Evolutionary conservation across 768 basidiomycete species (phyloP), one percentile per base, ranked within the genome.

Genomic region (Lactarius pseudohatsudake): DNA sequence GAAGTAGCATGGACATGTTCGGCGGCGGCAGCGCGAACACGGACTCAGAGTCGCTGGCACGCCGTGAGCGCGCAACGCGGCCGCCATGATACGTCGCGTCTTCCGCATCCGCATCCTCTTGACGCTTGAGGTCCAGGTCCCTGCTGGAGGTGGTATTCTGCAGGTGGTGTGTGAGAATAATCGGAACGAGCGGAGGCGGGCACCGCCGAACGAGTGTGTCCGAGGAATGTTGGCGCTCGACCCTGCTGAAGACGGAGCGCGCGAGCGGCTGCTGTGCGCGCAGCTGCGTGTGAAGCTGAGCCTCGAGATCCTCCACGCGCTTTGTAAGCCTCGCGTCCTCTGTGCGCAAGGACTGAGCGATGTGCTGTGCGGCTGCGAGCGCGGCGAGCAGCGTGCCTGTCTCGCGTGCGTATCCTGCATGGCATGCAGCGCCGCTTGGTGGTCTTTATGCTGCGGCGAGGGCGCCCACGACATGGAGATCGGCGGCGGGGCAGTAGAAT

Each of bases 1-100:
- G 79, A 73, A 88, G 74, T 1, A 92, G 77, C 82, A 92, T 81
- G 22, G 89, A 83, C 91, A 92, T 92, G 71, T 91, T 90, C 56
- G 82, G 79, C 0, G 91, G 91, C 13, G 85, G 80, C 3, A 78
- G 76, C 10, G 84, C 86, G 72, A 92, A 91, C 43, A 88, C 79
- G 1, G 90, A 91, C 0, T 89, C 90, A 1, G 86, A 76, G 50
- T 72, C 75, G 62, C 82, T 83, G 18, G 72, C 73, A 7, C 80
- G 79, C 13, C 78, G 60, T 38, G 56, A 32, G 32, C 32, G 6
- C 32, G 32, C 32, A 7, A 32, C 0, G 32, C 32, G 32, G 32
- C 32, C 32, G 32, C 32, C 32, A 32, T 6, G 32, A 32, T 32
- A 41, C 53, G 13, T 13, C 45, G 56, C 56, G 18, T 28, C 40